Base-by-base conservation (phyloP, 139 green algal species). In the Nannochloris sp. region DNA sequence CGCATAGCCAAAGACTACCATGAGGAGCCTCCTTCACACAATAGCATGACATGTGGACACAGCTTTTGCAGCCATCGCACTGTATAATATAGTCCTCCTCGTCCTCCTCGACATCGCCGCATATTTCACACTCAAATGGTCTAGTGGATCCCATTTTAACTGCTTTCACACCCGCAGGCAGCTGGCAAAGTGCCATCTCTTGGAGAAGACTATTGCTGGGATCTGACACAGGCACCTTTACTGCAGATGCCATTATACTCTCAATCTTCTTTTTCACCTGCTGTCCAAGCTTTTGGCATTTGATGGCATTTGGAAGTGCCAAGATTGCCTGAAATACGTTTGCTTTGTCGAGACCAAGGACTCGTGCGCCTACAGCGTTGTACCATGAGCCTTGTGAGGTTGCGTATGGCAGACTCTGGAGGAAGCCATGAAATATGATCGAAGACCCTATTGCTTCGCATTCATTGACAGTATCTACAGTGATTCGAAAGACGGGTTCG, bases 1-100 rank as follows among this genome's bases (percentile, higher is more conserved):
- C 82, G 66, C 85, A 92, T 11, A 87, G 67, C 85, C 85, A 92
- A 15, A 72, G 57, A 18, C 40, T 40, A 31, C 80, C 85, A 48
- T 75, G 34, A 4, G 78, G 75, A 4, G 62, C 53, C 7, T 61
- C 27, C 14, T 19, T 4, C 46, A 88, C 57, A 1, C 77, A 81
- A 57, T 92, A 92, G 75, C 85, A 92, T 21, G 57, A 56, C 73
- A 76, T 80, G 77, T 92, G 88, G 57, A 92, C 87, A 60, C 84
- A 73, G 18, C 72, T 36, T 6, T 72, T 70, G 76, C 88, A 95
- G 6, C 56, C 66, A 81, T 90, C 83, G 48, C 88, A 95, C 70
- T 95, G 78, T 63, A 91, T 24, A 5, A 27, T 34, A 50, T 25
- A 31, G 48, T 76, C 78, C 31, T 76, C 54, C 54, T 85, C 79